phyloP scores from a whole-genome alignment of 495 filamentous ascomycete species.

The Penicillium coffeae region DNA sequence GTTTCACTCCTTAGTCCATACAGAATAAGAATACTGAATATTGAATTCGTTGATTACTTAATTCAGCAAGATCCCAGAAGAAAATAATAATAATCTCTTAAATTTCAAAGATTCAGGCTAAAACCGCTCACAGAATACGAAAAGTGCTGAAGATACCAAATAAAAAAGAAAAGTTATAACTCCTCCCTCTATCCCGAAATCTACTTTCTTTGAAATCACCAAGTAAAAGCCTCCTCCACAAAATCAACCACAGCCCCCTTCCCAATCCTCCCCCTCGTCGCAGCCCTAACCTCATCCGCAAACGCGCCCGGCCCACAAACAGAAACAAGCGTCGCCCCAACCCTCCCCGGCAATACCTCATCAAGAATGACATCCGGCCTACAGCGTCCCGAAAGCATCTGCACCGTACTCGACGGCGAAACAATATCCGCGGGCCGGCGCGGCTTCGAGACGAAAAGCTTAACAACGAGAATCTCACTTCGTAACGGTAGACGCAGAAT shows the following conservation, averaged over 20 bases:
- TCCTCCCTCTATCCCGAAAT: no score
- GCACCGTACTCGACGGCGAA: conserved; percentile 74
- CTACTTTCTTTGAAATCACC: no score
- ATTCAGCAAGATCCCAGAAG: no score
- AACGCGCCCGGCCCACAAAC: conserved; percentile 90
- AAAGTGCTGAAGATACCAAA: no score
- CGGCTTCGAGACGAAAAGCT: conserved; percentile 87
- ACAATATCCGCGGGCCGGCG: conserved; percentile 60
- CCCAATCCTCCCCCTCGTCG: conserved; percentile 63
- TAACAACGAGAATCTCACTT: conserved; percentile 75
- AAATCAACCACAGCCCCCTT: conserved; percentile 74
- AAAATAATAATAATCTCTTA: no score
- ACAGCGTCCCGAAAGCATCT: conserved; percentile 80
- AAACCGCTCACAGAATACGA: no score
- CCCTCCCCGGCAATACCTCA: conserved; percentile 68
- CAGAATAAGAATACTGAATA: no score
- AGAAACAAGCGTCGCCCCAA: conserved; percentile 79
- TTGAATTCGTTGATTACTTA: no score
- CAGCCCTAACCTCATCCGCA: conserved; percentile 78
- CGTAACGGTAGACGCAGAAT: conserved; percentile 81
- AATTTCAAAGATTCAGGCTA: no score
- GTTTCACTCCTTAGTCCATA: no score
- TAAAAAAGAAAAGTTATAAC: no score
- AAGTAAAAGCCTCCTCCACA: conserved; percentile 92
- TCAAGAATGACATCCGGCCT: conserved; percentile 60